Evolutionary conservation across 805 yeast genomes (phyloP), one percentile per base, ranked within the genome.

Genomic region (Candida sakaeoensis): DNA sequence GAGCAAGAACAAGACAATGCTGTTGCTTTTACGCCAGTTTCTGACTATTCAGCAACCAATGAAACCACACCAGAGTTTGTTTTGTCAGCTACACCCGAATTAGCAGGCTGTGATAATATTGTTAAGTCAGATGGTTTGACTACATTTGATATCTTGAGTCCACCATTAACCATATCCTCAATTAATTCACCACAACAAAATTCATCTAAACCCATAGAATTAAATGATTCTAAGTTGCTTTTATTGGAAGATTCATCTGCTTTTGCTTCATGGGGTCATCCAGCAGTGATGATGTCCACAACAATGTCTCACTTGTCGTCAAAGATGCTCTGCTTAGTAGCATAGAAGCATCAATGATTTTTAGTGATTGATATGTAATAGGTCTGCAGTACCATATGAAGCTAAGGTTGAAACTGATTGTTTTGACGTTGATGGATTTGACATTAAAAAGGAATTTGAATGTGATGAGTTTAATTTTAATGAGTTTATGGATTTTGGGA

Each of bases 241-340:
- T 28, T 28, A 28, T 28, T 28, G 32, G 18, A 28, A 28, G 32
- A 28, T 28, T 28, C 32, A 28, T 28, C 32, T 15, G 32, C 32
- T 21, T 21, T 6, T 8, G 32, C 32, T 28, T 28, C 32, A 28
- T 28, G 32, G 32, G 35, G 22, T 32, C 35, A 34, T 34, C 37
- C 37, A 34, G 37, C 37, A 34, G 30, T 17, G 37, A 31, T 31
- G 25, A 34, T 9, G 15, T 33, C 36, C 29, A 32, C 16, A 8
- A 32, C 16, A 8, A n/a, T 16, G 12, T 33, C 36, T 14, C 16
- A 8, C 23, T 21, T 33, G 13, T n/a, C 15, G 14, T 16, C 26
- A 21, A 6, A 19, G 23, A 32, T 6, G 37, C 37, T 34, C 37
- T 34, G 37, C 37, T 34, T 26, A 7, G 37, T 34, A 34, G 37